Base-by-base conservation (phyloP, 1,139 yeast species). In the Schizosaccharomyces versatilis region DNA sequence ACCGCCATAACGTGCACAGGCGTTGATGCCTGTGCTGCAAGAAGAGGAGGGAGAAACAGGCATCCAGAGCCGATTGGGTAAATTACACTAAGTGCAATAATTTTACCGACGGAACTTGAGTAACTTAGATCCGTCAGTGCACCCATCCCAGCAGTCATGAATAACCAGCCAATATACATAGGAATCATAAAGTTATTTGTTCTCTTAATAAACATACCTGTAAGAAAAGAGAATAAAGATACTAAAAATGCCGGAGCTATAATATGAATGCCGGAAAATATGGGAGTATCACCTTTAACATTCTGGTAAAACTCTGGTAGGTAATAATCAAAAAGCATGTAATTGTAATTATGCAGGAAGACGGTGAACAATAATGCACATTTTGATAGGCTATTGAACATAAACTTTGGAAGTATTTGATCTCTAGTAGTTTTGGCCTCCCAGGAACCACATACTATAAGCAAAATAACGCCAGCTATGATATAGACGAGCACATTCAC, bases 281-380 rank as follows among this genome's bases (percentile, higher is more conserved):
- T 73, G 1, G 84, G 75, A 19, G 69, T 61, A 32, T 71, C 72
- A 54, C 70, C 67, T 57, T 68, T 68, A 38, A 74, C 72, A 14
- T 77, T 74, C 64, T 79, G 83, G 65, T 77, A 78, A 62, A 74
- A 78, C 19, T 77, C 69, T 6, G 81, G 72, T 52, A 77, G 63
- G 61, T 72, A 78, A 15, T 73, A 70, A 19, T 71, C 62, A 17
- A 64, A 59, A 8, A 71, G 63, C 70, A 78, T 70, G 63, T 77
- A 76, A 49, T 69, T 69, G 9, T 69, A 72, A 60, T 71, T 75
- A 44, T 68, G 65, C 56, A 73, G 68, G 53, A 69, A 64, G 7
- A 73, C 69, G 49, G 69, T 61, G 10, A 69, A 17, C 52, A 70
- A 64, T 0, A 78, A 72, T 2, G 72, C 68, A 48, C 70, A 47